Evolutionary conservation across 1,284 basidiomycete genomes (phyloP).

Genomic region (Rhodotorula sp.): DNA sequence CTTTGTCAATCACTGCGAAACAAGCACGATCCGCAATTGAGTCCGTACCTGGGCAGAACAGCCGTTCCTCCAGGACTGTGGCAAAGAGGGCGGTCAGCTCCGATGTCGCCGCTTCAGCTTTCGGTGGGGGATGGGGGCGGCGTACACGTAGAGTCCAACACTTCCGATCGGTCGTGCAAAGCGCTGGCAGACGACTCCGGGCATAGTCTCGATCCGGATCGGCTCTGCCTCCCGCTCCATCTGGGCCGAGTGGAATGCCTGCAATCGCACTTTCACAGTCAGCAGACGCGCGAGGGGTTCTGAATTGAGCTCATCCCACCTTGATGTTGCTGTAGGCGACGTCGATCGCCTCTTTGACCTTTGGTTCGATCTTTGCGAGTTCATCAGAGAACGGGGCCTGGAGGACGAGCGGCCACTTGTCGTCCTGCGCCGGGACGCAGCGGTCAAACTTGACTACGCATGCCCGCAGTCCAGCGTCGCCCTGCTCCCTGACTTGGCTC

Average conservation of each 20-base stretch:
- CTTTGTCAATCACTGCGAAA: background rate
- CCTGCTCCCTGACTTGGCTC: constrained; percentile 75
- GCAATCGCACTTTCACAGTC: background rate
- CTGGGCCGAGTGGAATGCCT: constrained; percentile 84
- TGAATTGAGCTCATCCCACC: constrained; percentile 29
- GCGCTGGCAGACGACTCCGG: constrained; percentile 90
- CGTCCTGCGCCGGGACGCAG: constrained; percentile 67
- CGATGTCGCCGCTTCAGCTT: background rate
- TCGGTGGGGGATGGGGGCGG: background rate
- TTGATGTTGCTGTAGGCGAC: constrained; percentile 88
- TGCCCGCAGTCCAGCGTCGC: constrained; percentile 83
- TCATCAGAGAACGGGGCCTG: constrained; percentile 52
- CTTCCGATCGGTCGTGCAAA: constrained; percentile 91
- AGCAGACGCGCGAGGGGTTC: background rate
- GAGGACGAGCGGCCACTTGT: constrained; percentile 53
- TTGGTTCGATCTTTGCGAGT: constrained; percentile 59
- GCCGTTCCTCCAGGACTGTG: constrained; percentile 84
- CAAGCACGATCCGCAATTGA: background rate
- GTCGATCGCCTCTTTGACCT: constrained; percentile 80
- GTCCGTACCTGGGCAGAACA: constrained; percentile 70
- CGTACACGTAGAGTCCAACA: constrained; percentile 87
- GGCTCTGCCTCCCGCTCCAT: constrained; percentile 60
- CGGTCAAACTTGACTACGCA: constrained; percentile 91
- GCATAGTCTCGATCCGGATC: constrained; percentile 93
- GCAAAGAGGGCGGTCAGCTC: background rate